Evolutionary conservation across 805 yeast genomes (phyloP).

Genomic region (Yamadazyma sp.): DNA sequence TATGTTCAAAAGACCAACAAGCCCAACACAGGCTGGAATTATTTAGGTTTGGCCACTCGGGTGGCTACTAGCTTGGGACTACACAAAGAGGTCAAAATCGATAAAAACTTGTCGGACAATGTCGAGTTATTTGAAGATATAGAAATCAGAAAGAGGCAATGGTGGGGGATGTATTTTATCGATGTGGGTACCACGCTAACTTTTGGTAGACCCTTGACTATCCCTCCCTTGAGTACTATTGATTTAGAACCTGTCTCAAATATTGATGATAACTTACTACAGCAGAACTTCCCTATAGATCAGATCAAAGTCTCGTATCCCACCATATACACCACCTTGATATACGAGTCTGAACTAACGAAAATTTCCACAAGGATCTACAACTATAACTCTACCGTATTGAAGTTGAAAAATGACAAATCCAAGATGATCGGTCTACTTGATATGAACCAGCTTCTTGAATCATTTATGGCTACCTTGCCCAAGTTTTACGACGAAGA

Average conservation of each 20-base stretch:
- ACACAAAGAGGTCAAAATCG: slow-evolving; percentile 21
- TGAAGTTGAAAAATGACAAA: slow-evolving; percentile 21
- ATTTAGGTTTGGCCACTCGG: slow-evolving; percentile 21
- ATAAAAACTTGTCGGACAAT: slow-evolving; percentile 7
- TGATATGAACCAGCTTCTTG: slow-evolving; percentile 21
- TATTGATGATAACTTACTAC: slow-evolving; percentile 18
- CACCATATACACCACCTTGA: slow-evolving; percentile 21
- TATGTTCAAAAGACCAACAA: slow-evolving; percentile 21
- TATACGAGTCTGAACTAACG: slow-evolving; percentile 21
- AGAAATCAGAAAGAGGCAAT: slow-evolving; percentile 21
- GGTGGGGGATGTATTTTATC: slow-evolving; percentile 25
- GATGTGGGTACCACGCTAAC: slow-evolving; percentile 23
- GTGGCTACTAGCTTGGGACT: slow-evolving; percentile 23
- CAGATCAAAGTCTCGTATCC: slow-evolving; percentile 18
- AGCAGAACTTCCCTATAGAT: slow-evolving; percentile 14
- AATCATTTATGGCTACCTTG: slow-evolving; percentile 14
- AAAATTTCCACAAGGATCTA: slow-evolving; percentile 22
- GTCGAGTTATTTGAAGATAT: slow-evolving; percentile 19
- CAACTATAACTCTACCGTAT: slow-evolving; percentile 20
- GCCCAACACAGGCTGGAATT: slow-evolving; percentile 23
- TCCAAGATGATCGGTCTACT: slow-evolving; percentile 23
- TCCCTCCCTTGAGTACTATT: slow-evolving; percentile 22
- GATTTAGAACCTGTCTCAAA: slow-evolving; percentile 20
- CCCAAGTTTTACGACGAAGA: slow-evolving; percentile 19
- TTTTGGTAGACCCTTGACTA: slow-evolving; percentile 22